Base-by-base conservation (phyloP, 176 grass and related monocot genomes). In the Poa annua region DNA sequence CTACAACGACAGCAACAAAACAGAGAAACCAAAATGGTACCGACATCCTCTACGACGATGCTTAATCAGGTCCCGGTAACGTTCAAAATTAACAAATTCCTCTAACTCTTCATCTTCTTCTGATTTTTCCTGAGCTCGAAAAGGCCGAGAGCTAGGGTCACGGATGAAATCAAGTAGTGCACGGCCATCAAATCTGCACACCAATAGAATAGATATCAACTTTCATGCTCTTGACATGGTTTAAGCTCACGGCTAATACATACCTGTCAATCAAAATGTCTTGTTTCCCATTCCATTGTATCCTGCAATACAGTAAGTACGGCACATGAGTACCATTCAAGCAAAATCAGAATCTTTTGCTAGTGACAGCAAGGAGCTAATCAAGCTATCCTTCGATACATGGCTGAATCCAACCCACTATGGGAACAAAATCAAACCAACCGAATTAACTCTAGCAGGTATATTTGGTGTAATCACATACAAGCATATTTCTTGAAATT, bases 41-140 rank as follows among this genome's bases (percentile, higher is more conserved):
- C 91, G 84, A 99, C 97, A 99, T 99, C 97, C 97, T 99, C 97
- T 99, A 74, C 88, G 91, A 19, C 86, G 97, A 87, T 94, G 93
- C 91, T 99, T 99, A 99, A 99, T 99, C 89, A 99, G 94, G 95
- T 99, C 97, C 77, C 93, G 89, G 60, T 96, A 99, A 92, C 97
- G 91, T 88, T 99, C 97, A 90, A 99, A 99, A 96, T 92, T 99
- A 93, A 96, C 97, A 99, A 99, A 96, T 82, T 99, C 93, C 72
- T 96, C 97, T 85, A 99, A 81, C 69, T 96, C 97, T 84, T 99
- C 92, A 60, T 94, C 93, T 84, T 99, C 97, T 71, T 96, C 97
- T 55, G 93, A 90, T 81, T 96, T 99, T 44, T 94, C 89, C 77
- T 94, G 91, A 75, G 54, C 81, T 85, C 81, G 89, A 85, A 83